Evolutionary conservation across 2,329 filamentous ascomycete species (phyloP).

Genomic region (Aspergillus uvarum): DNA sequence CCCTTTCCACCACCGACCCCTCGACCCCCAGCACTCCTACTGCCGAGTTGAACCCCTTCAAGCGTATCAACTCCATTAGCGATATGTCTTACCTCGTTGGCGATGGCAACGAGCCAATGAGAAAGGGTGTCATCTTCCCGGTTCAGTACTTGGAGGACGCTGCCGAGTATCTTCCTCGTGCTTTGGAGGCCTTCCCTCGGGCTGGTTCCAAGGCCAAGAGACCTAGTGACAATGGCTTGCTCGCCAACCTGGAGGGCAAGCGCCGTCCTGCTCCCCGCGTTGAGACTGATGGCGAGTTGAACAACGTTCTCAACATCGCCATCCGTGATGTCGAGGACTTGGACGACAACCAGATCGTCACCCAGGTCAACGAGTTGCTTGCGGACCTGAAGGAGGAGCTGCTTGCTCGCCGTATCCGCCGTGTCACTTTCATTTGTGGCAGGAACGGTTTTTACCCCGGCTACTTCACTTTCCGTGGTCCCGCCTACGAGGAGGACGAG

Average conservation of each 20-base stretch:
- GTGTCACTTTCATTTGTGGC: slow-evolving; percentile 94
- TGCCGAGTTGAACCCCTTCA: slow-evolving; percentile 62
- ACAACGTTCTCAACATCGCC: slow-evolving; percentile 88
- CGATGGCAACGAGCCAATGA: slow-evolving; percentile 68
- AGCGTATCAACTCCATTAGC: slow-evolving; percentile 89
- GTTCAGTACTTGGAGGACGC: slow-evolving; percentile 92
- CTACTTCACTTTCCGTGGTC: slow-evolving; percentile 98
- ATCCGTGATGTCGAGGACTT: slow-evolving; percentile 82
- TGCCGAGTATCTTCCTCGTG: slow-evolving; percentile 80
- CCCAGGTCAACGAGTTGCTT: slow-evolving; percentile 73
- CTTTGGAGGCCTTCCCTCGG: slow-evolving; percentile 76
- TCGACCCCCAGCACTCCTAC: slow-evolving; percentile 79
- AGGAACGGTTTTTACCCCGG: slow-evolving; percentile 92
- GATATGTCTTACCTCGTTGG: slow-evolving; percentile 87
- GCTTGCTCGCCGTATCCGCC: slow-evolving; percentile 75
- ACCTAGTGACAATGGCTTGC: slow-evolving; percentile 56
- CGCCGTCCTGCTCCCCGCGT: slow-evolving; percentile 59
- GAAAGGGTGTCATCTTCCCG: slow-evolving; percentile 92
- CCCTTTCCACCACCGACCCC: slow-evolving; percentile 71
- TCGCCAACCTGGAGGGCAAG: slow-evolving; percentile 72
- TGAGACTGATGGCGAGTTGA: slow-evolving; percentile 72
- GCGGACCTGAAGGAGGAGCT: slow-evolving; percentile 82
- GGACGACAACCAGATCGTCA: slow-evolving; percentile 77
- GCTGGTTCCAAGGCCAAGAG: slow-evolving; percentile 58
- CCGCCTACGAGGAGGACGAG: slow-evolving; percentile 82